A percentile compares a stretch with the other conserved stretches of the same genome.
Evolutionary conservation across 768 basidiomycete genomes (phyloP).

Genomic region (Phanerodontia chrysosporium): DNA sequence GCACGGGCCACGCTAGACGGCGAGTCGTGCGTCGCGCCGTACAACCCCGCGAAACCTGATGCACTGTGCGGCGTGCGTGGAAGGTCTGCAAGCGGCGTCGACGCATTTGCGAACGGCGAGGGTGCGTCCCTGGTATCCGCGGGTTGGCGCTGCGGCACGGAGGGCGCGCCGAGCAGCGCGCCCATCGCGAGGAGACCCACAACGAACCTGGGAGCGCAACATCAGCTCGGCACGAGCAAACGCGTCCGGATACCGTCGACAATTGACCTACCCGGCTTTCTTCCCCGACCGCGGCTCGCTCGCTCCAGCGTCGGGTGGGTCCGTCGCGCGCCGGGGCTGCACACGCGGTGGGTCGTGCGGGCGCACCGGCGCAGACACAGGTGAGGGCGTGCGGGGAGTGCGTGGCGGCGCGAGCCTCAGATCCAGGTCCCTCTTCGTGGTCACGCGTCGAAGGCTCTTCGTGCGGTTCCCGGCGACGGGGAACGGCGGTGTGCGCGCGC

Average conservation of each 20-base stretch:
- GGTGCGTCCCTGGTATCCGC: too few relatives aligned
- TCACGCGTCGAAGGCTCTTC: not conserved
- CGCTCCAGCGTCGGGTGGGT: not conserved
- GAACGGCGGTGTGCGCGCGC: not conserved
- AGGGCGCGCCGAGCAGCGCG: slow-evolving; percentile 1
- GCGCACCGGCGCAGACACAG: not conserved
- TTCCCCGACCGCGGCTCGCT: not conserved
- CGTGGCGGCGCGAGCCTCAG: not conserved
- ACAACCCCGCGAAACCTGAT: slow-evolving; percentile 1
- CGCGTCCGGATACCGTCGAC: not conserved
- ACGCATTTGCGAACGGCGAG: not conserved
- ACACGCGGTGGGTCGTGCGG: not conserved
- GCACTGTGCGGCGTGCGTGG: slow-evolving; percentile 2
- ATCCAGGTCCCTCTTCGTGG: not conserved
- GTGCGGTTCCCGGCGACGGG: not conserved
- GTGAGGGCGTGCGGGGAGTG: not conserved
- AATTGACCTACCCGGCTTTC: not conserved
- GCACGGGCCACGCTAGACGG: not conserved
- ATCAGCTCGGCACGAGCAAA: not conserved
- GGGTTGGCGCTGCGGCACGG: too few relatives aligned
- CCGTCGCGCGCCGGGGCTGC: not conserved
- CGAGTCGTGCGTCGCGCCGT: not conserved
- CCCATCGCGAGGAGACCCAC: slow-evolving; percentile 5
- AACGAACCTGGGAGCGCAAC: not conserved
- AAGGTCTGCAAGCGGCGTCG: not conserved